Conservation (phyloP, 2,329 filamentous ascomycete species). For the Colletotrichum horii region DNA sequence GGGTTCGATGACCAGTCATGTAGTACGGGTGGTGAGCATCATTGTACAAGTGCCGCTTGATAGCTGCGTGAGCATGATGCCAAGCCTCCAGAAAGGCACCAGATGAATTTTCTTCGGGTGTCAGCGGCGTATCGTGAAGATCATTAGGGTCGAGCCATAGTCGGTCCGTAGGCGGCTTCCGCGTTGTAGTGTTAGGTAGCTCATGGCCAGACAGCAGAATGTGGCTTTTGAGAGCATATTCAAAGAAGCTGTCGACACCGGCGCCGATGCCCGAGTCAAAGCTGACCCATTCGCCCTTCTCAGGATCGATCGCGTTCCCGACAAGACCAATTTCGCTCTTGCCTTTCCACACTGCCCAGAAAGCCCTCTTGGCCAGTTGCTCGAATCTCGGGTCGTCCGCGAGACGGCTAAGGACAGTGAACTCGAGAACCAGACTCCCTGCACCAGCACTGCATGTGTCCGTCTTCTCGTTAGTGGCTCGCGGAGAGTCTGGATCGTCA, state of each 20-base stretch:
- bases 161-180: conserved; percentile 37
- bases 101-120: conserved; percentile 70
- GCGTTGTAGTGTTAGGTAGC: conserved; percentile 55
- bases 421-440: conserved; percentile 93
- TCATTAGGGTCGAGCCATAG: conserved; percentile 68
- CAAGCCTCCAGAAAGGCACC: conserved; percentile 83
- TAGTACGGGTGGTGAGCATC: conserved; percentile 90
- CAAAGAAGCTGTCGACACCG: conserved; percentile 97
- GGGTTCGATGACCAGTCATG: conserved; percentile 85
- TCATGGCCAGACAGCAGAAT: conserved; percentile 83
- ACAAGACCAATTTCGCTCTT: conserved; percentile 87
- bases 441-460: conserved; percentile 97
- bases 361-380: conserved; percentile 85
- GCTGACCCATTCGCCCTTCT: conserved; percentile 87
- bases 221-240: conserved; percentile 95
- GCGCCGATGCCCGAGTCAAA: conserved; percentile 93
- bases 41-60: conserved; percentile 91
- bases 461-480: conserved; percentile 68
- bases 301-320: conserved; percentile 90
- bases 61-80: conserved; percentile 84
- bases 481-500: conserved; percentile 40
- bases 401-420: conserved; percentile 86
- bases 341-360: conserved; percentile 95
- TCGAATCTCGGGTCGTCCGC: conserved; percentile 91
- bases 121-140: conserved; percentile 60